A percentile compares a stretch with the other conserved stretches of the same genome.
These are phyloP conservation scores for Suillus discolor DNA, from an alignment of 768 basidiomycete species.

Conservation along the genomic window DNA sequence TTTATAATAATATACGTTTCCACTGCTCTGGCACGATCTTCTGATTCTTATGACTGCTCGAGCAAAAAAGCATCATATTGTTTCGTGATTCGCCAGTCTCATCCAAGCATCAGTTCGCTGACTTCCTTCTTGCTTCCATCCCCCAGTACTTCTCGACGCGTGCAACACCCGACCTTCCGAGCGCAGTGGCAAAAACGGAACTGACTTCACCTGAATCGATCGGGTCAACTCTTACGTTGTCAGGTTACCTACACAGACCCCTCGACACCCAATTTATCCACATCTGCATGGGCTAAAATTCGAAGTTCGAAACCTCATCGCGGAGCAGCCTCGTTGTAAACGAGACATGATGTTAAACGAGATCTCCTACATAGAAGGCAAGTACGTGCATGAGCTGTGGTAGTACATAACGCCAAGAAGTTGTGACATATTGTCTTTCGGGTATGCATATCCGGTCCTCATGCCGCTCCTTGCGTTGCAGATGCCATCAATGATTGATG, in stretches of 20 bases:
- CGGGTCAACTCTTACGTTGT: neutral
- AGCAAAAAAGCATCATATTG: constrained; percentile 27
- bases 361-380: neutral
- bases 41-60: constrained; percentile 1
- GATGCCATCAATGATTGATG: too few species aligned
- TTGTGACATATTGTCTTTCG: neutral
- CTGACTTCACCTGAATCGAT: neutral
- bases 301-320: neutral
- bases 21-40: neutral
- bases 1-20: constrained; percentile 54
- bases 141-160: neutral
- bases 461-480: too few species aligned
- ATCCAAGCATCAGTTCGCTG: too few species aligned
- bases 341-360: neutral
- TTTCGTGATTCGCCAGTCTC: too few species aligned
- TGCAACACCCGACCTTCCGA: neutral
- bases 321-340: neutral
- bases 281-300: neutral
- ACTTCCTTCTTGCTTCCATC: neutral
- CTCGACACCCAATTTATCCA: neutral
- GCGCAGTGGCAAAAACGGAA: neutral
- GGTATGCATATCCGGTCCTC: neutral
- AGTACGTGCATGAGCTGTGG: neutral
- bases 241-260: neutral
- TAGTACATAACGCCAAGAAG: too few species aligned